Percentiles rank a stretch among this genome's conserved stretches.
Evolutionary conservation across 2,329 filamentous ascomycete genomes (phyloP).

Genomic region (Sclerotinia spermophila): DNA sequence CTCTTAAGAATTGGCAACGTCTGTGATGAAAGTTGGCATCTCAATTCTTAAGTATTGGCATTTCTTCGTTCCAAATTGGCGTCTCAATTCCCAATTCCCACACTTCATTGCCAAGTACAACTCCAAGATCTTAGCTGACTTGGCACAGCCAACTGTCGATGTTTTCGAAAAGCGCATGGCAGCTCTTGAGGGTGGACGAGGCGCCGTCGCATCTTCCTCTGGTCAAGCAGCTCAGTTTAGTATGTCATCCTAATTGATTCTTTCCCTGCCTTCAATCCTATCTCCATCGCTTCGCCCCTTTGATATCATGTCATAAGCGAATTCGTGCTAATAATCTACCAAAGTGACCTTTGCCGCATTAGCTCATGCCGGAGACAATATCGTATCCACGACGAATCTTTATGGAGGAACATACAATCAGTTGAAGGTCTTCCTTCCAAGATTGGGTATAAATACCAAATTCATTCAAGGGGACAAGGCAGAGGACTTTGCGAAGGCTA

Average conservation of each 20-base stretch:
- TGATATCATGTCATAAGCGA: background rate
- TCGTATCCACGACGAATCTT: slow-evolving; percentile 83
- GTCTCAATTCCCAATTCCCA: background rate
- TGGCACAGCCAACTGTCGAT: slow-evolving; percentile 73
- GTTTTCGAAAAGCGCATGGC: slow-evolving; percentile 95
- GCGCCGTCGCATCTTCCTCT: slow-evolving; percentile 77
- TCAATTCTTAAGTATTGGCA: background rate
- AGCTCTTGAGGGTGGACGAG: slow-evolving; percentile 88
- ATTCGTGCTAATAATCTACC: background rate
- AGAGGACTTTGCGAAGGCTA: slow-evolving; percentile 72
- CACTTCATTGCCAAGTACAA: slow-evolving; percentile 10
- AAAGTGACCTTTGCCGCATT: slow-evolving; percentile 66
- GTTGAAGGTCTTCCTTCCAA: slow-evolving; percentile 83
- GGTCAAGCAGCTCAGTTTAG: slow-evolving; percentile 89
- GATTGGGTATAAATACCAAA: slow-evolving; percentile 80
- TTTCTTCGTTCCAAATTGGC: background rate
- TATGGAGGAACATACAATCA: slow-evolving; percentile 98
- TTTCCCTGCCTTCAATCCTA: background rate
- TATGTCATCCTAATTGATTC: background rate
- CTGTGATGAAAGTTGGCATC: slow-evolving; percentile 3
- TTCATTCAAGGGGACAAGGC: slow-evolving; percentile 79
- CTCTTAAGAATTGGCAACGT: slow-evolving; percentile 9
- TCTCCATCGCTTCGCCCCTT: background rate
- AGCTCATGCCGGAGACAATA: slow-evolving; percentile 85
- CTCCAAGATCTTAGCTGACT: slow-evolving; percentile 15